A percentile compares a stretch with the other conserved stretches of the same genome.
These are phyloP conservation scores for Hyparrhenia diplandra DNA, from an alignment of 176 grass and related monocot genomes.

Conservation along the genomic window DNA sequence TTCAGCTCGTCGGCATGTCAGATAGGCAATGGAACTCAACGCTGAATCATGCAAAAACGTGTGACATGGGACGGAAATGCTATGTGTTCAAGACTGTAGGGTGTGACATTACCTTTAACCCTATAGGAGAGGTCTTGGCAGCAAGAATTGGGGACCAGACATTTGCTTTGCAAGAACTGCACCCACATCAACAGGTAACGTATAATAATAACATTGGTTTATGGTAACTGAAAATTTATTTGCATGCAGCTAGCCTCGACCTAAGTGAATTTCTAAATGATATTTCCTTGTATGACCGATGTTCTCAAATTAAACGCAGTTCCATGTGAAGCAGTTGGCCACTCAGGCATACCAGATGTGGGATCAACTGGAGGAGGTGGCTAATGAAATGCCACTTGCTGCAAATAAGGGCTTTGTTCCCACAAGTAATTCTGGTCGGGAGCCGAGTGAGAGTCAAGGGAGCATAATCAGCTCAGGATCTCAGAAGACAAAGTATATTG, in stretches of 20 bases:
- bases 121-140: conserved; percentile 25
- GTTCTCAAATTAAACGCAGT: conserved; percentile 13
- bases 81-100: conserved; percentile 28
- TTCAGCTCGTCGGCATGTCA: conserved; percentile 43
- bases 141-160: not conserved
- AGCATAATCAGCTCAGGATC: conserved; percentile 47
- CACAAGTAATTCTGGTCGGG: not conserved
- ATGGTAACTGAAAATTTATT: not conserved
- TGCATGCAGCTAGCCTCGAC: not conserved
- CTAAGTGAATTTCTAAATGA: not conserved
- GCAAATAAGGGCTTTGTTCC: not conserved
- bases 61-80: conserved; percentile 35
- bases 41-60: conserved; percentile 47
- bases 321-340: conserved; percentile 20
- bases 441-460: conserved; percentile 18
- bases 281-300: not conserved
- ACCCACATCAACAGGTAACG: conserved; percentile 22
- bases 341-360: conserved; percentile 23
- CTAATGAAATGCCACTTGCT: not conserved
- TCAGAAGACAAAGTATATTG: conserved; percentile 14
- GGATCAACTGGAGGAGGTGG: conserved; percentile 32
- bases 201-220: not conserved
- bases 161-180: not conserved
- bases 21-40: conserved; percentile 26
- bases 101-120: conserved; percentile 27